Evolutionary conservation across 2,329 filamentous ascomycete genomes (phyloP).

Genomic region (Neofusicoccum laricinum): DNA sequence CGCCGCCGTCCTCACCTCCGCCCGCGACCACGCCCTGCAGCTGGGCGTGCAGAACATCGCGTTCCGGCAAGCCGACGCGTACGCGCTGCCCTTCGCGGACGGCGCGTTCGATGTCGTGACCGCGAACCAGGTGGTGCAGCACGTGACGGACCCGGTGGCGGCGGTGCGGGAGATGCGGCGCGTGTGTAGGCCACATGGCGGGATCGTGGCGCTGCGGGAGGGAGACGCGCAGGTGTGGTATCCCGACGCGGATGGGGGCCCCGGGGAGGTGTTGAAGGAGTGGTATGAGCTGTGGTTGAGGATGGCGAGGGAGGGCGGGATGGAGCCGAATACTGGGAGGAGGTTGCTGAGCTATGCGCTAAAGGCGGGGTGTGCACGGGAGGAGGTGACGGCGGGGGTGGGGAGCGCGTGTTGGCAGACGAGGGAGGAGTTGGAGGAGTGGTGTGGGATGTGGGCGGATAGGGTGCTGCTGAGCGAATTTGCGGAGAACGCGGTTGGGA

Average conservation of each 20-base stretch:
- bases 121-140: conserved; percentile 57
- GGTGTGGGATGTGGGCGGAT: conserved; percentile 42
- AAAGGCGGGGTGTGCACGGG: conserved; percentile 21
- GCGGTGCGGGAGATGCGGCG: conserved; percentile 55
- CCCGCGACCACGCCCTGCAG: conserved; percentile 34
- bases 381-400: conserved; percentile 21
- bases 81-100: conserved; percentile 43
- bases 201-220: conserved; percentile 50
- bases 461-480: conserved; percentile 34
- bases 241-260: conserved; percentile 27
- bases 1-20: conserved; percentile 41
- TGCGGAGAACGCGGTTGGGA: conserved; percentile 35
- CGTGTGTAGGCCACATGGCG: conserved; percentile 49
- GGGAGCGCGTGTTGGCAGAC: conserved; percentile 6
- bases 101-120: conserved; percentile 58
- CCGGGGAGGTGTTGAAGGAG: conserved; percentile 29
- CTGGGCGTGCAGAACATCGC: conserved; percentile 38
- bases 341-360: conserved; percentile 29
- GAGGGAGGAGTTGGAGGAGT: conserved; percentile 35
- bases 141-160: conserved; percentile 50
- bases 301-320: conserved; percentile 28
- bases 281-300: conserved; percentile 35
- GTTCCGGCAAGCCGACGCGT: conserved; percentile 42
- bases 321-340: conserved; percentile 24
- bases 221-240: conserved; percentile 37